Evolutionary conservation across 345 rosid species (phyloP), one percentile per base, ranked within the genome.

Genomic region (Hibiscus trionum): DNA sequence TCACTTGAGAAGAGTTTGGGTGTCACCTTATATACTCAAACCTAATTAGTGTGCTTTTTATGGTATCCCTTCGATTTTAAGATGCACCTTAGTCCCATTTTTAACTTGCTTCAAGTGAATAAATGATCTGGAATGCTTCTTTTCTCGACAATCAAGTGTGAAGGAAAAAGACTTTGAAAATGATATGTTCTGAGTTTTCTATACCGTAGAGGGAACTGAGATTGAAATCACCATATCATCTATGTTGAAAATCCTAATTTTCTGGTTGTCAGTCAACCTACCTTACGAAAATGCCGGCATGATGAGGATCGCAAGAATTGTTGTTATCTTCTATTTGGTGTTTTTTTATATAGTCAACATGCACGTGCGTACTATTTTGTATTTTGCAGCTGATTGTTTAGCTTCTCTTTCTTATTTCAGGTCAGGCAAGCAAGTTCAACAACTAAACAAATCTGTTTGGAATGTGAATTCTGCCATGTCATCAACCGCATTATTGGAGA

Each of bases 361-460:
- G n/a, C 16, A 68, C 29, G 0, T 50, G 7, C 29, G 10, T 29
- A 68, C 21, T 49, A 50, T 16, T 29, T 9, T 29, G 44, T 37
- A 37, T 53, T 66, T 16, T n/a, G 27, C 3, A 15, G 11, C 42
- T 52, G 27, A 50, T 14, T 49, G 26, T 66, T 4, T 17, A 14
- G 27, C 14, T 80, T 24, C 46, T 50, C 72, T 50, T 76, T 67
- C 26, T 76, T 60, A 53, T 74, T 79, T 80, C 93, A 95, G 99
- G 86, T 95, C 99, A 72, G 79, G 85, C 73, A 88, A 88, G 82
- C 93, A 89, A 78, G 97, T 78, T 78, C 89, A 92, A 72, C 93
- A 85, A 75, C 76, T 90, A 71, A 89, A 89, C 77, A 92, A 89
- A 78, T 89, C 99, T 3, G 83, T 85, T 42, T 89, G 96, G 96